Evolutionary conservation across 2,329 filamentous ascomycete genomes (phyloP).

Genomic region (Trichophyton mentagrophytes): DNA sequence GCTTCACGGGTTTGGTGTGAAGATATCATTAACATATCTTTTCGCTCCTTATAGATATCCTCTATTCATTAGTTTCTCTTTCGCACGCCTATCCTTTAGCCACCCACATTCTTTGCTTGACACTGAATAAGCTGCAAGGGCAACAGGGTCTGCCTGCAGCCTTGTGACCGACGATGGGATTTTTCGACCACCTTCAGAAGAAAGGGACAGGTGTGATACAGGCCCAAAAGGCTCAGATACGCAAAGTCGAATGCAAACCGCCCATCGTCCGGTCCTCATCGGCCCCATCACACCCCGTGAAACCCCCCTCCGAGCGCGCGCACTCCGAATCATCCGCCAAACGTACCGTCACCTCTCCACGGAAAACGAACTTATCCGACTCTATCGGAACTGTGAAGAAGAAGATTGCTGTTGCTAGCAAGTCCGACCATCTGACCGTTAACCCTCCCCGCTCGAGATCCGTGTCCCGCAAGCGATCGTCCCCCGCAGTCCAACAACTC

Average conservation of each 20-base stretch:
- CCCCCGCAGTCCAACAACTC: constrained; percentile 25
- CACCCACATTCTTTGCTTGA: background rate
- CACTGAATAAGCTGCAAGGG: background rate
- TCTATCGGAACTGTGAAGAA: background rate
- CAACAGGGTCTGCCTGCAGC: background rate
- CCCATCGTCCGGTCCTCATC: constrained; percentile 19
- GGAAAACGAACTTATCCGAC: background rate
- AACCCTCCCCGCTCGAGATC: constrained; percentile 8
- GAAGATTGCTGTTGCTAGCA: background rate
- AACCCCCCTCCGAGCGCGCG: constrained; percentile 12
- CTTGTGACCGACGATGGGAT: constrained; percentile 23
- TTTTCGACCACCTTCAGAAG: constrained; percentile 35
- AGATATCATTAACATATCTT: background rate
- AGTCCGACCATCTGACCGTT: background rate
- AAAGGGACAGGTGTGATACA: constrained; percentile 31
- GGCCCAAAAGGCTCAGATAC: constrained; percentile 30
- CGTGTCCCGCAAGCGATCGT: constrained; percentile 26
- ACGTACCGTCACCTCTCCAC: background rate
- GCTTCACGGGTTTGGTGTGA: background rate
- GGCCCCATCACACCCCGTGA: constrained; percentile 13
- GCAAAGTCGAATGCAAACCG: constrained; percentile 29
- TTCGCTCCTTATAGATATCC: background rate
- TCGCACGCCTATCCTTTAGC: background rate
- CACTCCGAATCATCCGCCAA: constrained; percentile 3
- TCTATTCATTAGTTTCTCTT: background rate